These are phyloP conservation scores for Biscogniauxia marginata DNA, from an alignment of 2,329 filamentous ascomycete species.

Conservation along the genomic window DNA sequence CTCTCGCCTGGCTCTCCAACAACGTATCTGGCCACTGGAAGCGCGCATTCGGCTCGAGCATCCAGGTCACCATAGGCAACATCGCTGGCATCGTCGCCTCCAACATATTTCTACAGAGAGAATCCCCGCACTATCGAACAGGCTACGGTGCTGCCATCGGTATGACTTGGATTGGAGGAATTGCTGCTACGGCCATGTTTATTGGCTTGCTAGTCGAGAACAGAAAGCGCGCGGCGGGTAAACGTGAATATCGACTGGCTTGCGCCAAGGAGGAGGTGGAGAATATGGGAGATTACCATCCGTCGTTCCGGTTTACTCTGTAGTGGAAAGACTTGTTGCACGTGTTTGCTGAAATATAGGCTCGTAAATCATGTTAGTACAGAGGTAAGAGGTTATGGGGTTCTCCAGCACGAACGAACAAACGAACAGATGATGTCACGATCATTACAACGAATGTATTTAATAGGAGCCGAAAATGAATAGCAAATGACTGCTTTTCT, in stretches of 20 bases:
- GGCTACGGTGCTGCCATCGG: slow-evolving; percentile 36
- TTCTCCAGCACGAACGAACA: too few relatives aligned
- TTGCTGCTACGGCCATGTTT: slow-evolving; percentile 38
- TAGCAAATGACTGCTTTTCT: too few relatives aligned
- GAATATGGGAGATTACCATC: slow-evolving; percentile 53
- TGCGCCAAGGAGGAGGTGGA: slow-evolving; percentile 37
- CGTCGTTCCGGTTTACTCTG: slow-evolving; percentile 44
- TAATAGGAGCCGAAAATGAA: too few relatives aligned
- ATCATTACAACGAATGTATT: too few relatives aligned
- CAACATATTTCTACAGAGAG: slow-evolving; percentile 34
- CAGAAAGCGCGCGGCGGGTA: slow-evolving; percentile 43
- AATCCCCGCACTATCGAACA: slow-evolving; percentile 36
- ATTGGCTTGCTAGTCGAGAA: slow-evolving; percentile 44
- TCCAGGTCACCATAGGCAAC: slow-evolving; percentile 51
- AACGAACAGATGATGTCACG: too few relatives aligned
- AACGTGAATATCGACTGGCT: slow-evolving; percentile 42
- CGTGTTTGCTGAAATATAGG: too few relatives aligned
- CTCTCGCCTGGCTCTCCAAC: slow-evolving; percentile 49
- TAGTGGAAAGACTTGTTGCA: too few relatives aligned
- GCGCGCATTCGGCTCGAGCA: slow-evolving; percentile 46
- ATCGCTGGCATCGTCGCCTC: slow-evolving; percentile 37
- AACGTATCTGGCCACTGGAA: slow-evolving; percentile 54
- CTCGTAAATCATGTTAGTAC: too few relatives aligned
- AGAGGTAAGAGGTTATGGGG: too few relatives aligned
- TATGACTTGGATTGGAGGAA: slow-evolving; percentile 33